A percentile compares a stretch with the other conserved stretches of the same genome.
Evolutionary conservation across 352 stramenopile species (phyloP).

Genomic region (Globisporangium paroecandrum): DNA sequence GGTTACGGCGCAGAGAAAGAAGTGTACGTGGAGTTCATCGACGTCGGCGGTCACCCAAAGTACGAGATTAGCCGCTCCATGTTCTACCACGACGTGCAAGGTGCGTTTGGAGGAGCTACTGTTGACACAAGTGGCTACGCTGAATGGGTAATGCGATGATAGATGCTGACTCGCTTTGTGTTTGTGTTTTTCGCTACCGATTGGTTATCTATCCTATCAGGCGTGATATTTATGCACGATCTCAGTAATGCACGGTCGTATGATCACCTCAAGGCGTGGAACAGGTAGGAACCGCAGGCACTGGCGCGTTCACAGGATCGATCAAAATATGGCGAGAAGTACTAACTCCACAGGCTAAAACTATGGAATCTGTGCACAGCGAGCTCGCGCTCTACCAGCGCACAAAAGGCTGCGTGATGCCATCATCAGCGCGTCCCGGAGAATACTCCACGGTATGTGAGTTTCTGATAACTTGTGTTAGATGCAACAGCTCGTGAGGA

Average conservation of each 20-base stretch:
- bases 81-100: constrained; percentile 83
- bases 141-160: too few species aligned
- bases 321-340: neutral
- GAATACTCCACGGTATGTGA: constrained; percentile 37
- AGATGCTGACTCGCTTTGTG: neutral
- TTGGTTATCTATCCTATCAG: constrained; percentile 5
- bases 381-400: constrained; percentile 50
- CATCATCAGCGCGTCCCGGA: constrained; percentile 20
- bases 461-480: neutral
- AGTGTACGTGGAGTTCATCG: constrained; percentile 79
- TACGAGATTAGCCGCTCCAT: constrained; percentile 77
- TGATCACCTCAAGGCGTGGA: constrained; percentile 65
- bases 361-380: constrained; percentile 2
- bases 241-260: constrained; percentile 74
- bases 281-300: constrained; percentile 14
- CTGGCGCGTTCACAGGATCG: neutral
- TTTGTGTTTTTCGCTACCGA: neutral
- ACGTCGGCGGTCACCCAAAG: constrained; percentile 77
- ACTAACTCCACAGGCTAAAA: too few species aligned
- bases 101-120: constrained; percentile 8
- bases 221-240: constrained; percentile 81
- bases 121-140: too few species aligned
- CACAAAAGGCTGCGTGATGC: constrained; percentile 53
- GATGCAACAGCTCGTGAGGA: neutral
- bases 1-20: constrained; percentile 36